Conservation (phyloP, 2,329 filamentous ascomycete genomes). For the Pyricularia grisea region DNA sequence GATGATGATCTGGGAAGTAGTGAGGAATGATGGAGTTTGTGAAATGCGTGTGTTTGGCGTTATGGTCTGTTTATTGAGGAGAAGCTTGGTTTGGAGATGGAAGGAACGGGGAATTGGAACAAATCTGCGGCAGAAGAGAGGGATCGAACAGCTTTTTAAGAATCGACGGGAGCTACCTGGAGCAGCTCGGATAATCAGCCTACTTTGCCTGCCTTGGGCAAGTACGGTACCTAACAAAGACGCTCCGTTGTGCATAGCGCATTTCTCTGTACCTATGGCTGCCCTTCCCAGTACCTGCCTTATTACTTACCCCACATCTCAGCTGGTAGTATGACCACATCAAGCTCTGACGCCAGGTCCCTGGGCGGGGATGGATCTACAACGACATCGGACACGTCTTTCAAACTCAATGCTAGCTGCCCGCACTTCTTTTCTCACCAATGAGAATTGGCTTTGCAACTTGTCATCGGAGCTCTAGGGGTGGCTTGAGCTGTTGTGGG, state of each 20-base stretch:
- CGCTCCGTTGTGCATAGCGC: not conserved
- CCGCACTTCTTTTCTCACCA: not conserved
- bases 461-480: not conserved
- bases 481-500: not conserved
- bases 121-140: not conserved
- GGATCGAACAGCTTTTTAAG: not conserved
- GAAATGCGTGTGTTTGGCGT: not conserved
- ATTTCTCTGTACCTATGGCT: not conserved
- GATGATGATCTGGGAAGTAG: conserved; percentile 1
- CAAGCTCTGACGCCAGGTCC: not conserved
- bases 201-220: not conserved
- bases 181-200: not conserved
- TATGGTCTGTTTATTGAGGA: not conserved
- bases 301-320: not conserved
- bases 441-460: not conserved
- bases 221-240: not conserved
- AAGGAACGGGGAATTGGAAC: conserved; percentile 8
- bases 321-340: conserved; percentile 1
- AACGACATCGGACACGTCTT: not conserved
- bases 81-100: conserved; percentile 12
- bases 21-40: conserved; percentile 11
- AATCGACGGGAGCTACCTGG: not conserved
- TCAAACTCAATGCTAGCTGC: not conserved
- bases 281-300: not conserved
- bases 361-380: not conserved